Conservation (phyloP, 345 rosid species). For the Populus pruinosa region DNA sequence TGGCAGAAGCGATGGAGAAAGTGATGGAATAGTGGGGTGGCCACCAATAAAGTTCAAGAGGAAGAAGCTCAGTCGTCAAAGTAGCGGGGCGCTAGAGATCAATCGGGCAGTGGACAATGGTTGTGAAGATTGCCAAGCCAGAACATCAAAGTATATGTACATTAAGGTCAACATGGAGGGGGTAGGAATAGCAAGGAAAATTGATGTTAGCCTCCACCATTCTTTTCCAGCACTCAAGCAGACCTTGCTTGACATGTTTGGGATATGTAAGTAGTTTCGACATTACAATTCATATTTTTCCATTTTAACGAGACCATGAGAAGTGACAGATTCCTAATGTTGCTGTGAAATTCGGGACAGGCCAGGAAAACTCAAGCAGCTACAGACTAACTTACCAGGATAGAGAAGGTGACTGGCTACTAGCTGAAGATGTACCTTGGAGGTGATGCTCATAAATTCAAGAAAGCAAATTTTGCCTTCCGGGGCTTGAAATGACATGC, state of each 20-base stretch:
- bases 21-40: slow-evolving; percentile 31
- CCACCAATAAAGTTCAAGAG: slow-evolving; percentile 33
- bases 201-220: slow-evolving; percentile 32
- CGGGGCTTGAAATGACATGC: background rate
- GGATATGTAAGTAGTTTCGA: slow-evolving; percentile 20
- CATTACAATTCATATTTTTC: background rate
- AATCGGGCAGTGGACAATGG: slow-evolving; percentile 17
- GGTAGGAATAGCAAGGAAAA: slow-evolving; percentile 46
- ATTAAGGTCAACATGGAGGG: slow-evolving; percentile 58
- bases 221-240: slow-evolving; percentile 31
- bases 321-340: background rate
- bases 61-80: slow-evolving; percentile 12
- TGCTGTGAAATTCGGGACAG: slow-evolving; percentile 11
- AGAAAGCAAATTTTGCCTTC: background rate
- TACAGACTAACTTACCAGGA: slow-evolving; percentile 37
- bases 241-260: slow-evolving; percentile 43
- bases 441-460: slow-evolving; percentile 24
- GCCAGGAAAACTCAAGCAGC: slow-evolving; percentile 23
- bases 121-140: slow-evolving; percentile 2
- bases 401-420: slow-evolving; percentile 41
- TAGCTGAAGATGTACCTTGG: slow-evolving; percentile 38
- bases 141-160: slow-evolving; percentile 29
- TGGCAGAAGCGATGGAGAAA: slow-evolving; percentile 20
- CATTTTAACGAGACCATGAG: background rate
- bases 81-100: background rate